These are phyloP conservation scores for Mycocentrospora acerina DNA, from an alignment of 2,329 filamentous ascomycete species.

Conservation along the genomic window DNA sequence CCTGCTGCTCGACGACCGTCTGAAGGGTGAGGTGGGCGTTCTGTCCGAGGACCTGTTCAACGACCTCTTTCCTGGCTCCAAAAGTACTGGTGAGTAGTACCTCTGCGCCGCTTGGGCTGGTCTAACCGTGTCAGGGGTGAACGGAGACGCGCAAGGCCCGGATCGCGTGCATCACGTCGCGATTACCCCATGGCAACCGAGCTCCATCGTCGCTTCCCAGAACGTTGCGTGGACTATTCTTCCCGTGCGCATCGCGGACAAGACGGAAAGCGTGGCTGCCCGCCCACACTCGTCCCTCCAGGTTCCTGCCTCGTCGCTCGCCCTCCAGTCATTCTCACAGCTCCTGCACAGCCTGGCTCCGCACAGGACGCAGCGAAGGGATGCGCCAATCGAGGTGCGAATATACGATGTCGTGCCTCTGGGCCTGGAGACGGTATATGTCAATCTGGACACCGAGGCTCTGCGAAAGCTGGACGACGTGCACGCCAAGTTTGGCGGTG, in stretches of 20 bases:
- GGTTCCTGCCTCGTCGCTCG: conserved; percentile 70
- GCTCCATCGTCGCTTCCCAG: conserved; percentile 51
- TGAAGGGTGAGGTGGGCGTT: conserved; percentile 82
- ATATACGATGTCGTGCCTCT: conserved; percentile 79
- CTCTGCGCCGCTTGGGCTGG: too few relatives aligned
- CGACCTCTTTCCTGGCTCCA: conserved; percentile 68
- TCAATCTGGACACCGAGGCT: conserved; percentile 79
- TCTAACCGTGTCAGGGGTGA: conserved; percentile 6
- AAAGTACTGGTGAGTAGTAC: conserved; percentile 18
- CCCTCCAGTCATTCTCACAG: conserved; percentile 77
- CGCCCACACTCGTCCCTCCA: conserved; percentile 74
- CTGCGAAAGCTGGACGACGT: conserved; percentile 79
- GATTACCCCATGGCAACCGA: conserved; percentile 71
- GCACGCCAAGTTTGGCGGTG: conserved; percentile 77
- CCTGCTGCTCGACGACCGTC: conserved; percentile 79
- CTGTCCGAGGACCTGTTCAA: conserved; percentile 83
- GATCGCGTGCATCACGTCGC: conserved; percentile 60
- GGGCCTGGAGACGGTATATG: conserved; percentile 80
- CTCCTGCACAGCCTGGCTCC: conserved; percentile 72
- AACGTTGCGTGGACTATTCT: conserved; percentile 82
- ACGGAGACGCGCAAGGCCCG: too few relatives aligned
- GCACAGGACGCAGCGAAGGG: conserved; percentile 71
- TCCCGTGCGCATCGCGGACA: conserved; percentile 60
- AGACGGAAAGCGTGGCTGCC: conserved; percentile 36
- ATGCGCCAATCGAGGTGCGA: conserved; percentile 79